Percentiles rank a stretch among this genome's conserved stretches.
phyloP scores from a whole-genome alignment of 768 basidiomycete genomes.

The Nidularia pulvinata region DNA sequence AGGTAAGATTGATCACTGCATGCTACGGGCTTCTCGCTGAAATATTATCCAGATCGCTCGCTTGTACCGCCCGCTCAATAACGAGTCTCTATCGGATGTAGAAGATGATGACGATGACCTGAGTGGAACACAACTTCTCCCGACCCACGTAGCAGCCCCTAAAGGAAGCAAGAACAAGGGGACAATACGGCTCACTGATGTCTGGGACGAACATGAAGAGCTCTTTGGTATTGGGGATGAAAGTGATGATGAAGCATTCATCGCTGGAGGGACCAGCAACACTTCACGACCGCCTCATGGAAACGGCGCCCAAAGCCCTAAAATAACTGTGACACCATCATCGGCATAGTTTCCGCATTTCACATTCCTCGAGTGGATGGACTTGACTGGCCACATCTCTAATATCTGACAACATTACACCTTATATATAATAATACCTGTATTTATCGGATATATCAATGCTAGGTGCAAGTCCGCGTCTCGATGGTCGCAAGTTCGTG shows the following conservation, averaged over 20 bases:
- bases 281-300: background rate
- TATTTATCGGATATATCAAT: background rate
- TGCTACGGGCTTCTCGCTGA: background rate
- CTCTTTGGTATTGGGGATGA: constrained; percentile 68
- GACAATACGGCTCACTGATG: constrained; percentile 47
- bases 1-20: constrained; percentile 40
- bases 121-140: constrained; percentile 56
- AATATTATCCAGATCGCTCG: constrained; percentile 58
- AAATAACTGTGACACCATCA: background rate
- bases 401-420: background rate
- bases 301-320: background rate
- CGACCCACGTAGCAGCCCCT: constrained; percentile 33
- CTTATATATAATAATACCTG: background rate
- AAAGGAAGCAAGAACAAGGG: constrained; percentile 25
- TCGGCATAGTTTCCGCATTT: background rate
- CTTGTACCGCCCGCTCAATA: constrained; percentile 72
- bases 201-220: constrained; percentile 83
- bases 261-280: background rate
- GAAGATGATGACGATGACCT: constrained; percentile 46
- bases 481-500: constrained; percentile 22
- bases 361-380: background rate
- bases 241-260: constrained; percentile 52
- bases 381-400: background rate
- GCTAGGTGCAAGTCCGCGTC: background rate
- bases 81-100: constrained; percentile 47